phyloP scores from a whole-genome alignment of 331 rosid genomes.

The Pyracantha coccinea region DNA sequence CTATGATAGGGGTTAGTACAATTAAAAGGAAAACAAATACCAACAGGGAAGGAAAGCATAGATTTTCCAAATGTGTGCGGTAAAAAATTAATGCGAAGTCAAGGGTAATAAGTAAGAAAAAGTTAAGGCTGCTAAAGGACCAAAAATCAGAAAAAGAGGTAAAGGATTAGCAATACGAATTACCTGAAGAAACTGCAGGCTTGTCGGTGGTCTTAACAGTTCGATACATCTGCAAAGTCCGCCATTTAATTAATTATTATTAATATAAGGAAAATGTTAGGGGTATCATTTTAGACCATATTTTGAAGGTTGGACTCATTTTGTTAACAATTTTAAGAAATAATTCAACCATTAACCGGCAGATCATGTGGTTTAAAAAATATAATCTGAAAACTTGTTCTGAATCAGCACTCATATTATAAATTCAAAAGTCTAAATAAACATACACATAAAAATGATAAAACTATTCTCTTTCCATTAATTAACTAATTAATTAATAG shows the following conservation, averaged over 20 bases:
- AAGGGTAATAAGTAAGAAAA: not conserved
- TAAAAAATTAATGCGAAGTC: not conserved
- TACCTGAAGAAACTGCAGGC: slow-evolving; percentile 93
- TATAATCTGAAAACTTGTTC: too few relatives aligned
- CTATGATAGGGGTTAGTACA: not conserved
- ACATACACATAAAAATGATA: not conserved
- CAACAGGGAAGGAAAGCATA: not conserved
- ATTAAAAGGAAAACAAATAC: not conserved
- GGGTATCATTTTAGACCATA: too few relatives aligned
- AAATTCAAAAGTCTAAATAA: not conserved
- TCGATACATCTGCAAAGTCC: slow-evolving; percentile 68
- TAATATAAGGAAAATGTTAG: too few relatives aligned
- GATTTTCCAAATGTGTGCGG: not conserved
- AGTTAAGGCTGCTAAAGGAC: slow-evolving; percentile 23
- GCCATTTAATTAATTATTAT: not conserved
- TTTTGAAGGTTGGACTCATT: too few relatives aligned
- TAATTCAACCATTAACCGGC: too few relatives aligned
- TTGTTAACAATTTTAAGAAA: too few relatives aligned
- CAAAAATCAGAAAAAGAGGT: not conserved
- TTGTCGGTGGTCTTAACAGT: slow-evolving; percentile 96
- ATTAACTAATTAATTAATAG: too few relatives aligned
- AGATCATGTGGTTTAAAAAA: too few relatives aligned
- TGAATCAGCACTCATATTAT: not conserved
- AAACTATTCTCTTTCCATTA: not conserved
- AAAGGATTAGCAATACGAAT: slow-evolving; percentile 45